Evolutionary conservation across 495 filamentous ascomycete genomes (phyloP).

Genomic region (Lichina pygmaea): DNA sequence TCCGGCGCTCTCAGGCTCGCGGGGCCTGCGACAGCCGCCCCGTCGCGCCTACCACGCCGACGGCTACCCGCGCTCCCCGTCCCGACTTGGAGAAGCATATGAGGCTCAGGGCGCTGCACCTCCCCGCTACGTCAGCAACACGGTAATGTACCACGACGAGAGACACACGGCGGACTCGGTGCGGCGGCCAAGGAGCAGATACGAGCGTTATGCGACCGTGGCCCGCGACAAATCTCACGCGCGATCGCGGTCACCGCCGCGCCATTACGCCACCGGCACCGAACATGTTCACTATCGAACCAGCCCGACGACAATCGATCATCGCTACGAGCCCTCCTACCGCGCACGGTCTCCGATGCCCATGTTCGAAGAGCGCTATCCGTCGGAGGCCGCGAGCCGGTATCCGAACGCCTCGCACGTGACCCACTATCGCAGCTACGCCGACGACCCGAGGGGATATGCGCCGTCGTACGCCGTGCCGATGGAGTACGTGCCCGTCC

Average conservation of each 20-base stretch:
- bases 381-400: background rate
- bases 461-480: background rate
- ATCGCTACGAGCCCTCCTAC: background rate
- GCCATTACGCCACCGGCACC: background rate
- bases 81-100: no score
- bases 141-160: background rate
- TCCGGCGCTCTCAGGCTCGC: no score
- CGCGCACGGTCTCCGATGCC: background rate
- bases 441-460: background rate
- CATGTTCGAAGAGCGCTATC: background rate
- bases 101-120: no score
- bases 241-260: background rate
- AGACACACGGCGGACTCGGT: background rate
- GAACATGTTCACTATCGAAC: background rate
- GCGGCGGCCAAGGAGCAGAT: conserved; percentile 1
- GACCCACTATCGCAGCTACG: background rate
- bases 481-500: background rate
- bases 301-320: background rate
- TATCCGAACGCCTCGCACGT: background rate
- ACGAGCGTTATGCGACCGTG: background rate
- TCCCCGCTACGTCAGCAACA: background rate
- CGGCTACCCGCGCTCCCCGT: no score
- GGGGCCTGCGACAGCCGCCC: no score
- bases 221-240: background rate
- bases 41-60: no score